Conservation (phyloP, 2,329 filamentous ascomycete genomes). For the Aspergillus tanneri region DNA sequence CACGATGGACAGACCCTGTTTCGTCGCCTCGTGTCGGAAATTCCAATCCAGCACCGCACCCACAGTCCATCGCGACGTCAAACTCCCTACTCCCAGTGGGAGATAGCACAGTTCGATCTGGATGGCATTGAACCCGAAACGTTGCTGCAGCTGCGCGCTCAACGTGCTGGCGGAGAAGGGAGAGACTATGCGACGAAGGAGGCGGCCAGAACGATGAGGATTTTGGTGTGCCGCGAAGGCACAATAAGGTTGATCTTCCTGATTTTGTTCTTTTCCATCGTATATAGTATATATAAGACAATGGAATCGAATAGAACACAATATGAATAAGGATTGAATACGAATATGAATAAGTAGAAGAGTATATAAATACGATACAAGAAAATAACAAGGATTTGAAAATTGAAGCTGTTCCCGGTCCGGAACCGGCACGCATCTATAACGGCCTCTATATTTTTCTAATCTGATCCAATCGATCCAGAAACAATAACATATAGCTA, state of each 20-base stretch:
- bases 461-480: too few relatives aligned
- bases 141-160: slow-evolving; percentile 42
- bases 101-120: slow-evolving; percentile 27
- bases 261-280: too few relatives aligned
- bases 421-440: too few relatives aligned
- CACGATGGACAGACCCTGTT: slow-evolving; percentile 47
- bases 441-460: too few relatives aligned
- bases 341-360: too few relatives aligned
- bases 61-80: slow-evolving; percentile 30
- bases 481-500: too few relatives aligned
- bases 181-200: slow-evolving; percentile 18
- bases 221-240: slow-evolving; percentile 5
- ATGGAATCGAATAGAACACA: too few relatives aligned
- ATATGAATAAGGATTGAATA: too few relatives aligned
- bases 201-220: slow-evolving; percentile 4
- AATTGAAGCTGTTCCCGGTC: too few relatives aligned
- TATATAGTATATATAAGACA: too few relatives aligned
- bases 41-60: slow-evolving; percentile 64
- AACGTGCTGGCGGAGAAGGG: slow-evolving; percentile 39
- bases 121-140: slow-evolving; percentile 23
- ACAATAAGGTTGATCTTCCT: slow-evolving; percentile 8
- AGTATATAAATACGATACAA: too few relatives aligned
- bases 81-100: slow-evolving; percentile 20
- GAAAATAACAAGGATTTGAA: too few relatives aligned
- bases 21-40: slow-evolving; percentile 60